Percentiles rank a stretch among this genome's conserved stretches.
Evolutionary conservation across 257 asterid genomes (phyloP).

Genomic region (Sherardia arvensis): DNA sequence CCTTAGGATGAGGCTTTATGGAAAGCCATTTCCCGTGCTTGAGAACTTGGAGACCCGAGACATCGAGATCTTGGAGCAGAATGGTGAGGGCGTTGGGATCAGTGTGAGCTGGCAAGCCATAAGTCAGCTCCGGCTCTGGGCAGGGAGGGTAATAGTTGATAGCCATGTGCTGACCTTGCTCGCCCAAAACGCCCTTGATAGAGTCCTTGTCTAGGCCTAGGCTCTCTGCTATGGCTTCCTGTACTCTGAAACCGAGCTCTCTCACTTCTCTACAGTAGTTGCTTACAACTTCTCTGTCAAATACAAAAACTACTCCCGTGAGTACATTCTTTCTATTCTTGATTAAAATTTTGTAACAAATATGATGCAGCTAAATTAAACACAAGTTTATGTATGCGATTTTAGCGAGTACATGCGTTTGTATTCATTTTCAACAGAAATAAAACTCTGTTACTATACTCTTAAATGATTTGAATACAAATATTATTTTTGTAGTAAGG

Average conservation of each 20-base stretch:
- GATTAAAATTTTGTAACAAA: background rate
- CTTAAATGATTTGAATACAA: too few species aligned
- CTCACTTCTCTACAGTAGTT: slow-evolving; percentile 50
- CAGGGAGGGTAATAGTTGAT: slow-evolving; percentile 80
- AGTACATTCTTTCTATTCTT: background rate
- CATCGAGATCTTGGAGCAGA: slow-evolving; percentile 74
- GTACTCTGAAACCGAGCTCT: slow-evolving; percentile 48
- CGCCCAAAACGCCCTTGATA: slow-evolving; percentile 53
- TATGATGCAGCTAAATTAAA: background rate
- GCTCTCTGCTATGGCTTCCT: slow-evolving; percentile 71
- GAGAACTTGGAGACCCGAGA: slow-evolving; percentile 73
- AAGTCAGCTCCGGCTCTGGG: slow-evolving; percentile 79
- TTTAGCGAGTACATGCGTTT: too few species aligned
- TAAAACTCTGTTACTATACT: too few species aligned
- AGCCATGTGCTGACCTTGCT: slow-evolving; percentile 95
- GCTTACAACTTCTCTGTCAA: slow-evolving; percentile 49
- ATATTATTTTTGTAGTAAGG: too few species aligned
- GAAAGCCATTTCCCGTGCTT: slow-evolving; percentile 79
- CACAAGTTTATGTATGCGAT: too few species aligned
- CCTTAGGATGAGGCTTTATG: slow-evolving; percentile 56
- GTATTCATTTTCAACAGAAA: too few species aligned
- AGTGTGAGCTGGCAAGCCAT: slow-evolving; percentile 77
- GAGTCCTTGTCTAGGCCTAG: slow-evolving; percentile 51
- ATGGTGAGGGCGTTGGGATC: slow-evolving; percentile 86
- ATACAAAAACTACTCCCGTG: background rate